Evolutionary conservation across 805 yeast species (phyloP), one percentile per base, ranked within the genome.

Genomic region (Yarrowia divulgata): DNA sequence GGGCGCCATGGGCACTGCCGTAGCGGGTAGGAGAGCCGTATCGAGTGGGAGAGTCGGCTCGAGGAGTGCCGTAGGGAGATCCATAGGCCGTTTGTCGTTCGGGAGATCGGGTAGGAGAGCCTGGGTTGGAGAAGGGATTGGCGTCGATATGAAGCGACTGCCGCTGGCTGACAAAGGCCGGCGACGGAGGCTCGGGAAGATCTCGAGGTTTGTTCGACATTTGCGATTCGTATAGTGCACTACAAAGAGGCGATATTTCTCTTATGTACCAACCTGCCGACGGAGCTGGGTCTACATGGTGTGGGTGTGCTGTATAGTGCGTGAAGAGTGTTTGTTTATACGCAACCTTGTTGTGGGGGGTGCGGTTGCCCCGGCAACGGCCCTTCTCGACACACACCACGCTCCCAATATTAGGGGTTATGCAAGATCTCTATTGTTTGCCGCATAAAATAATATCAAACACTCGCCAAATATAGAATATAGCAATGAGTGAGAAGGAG

Each of bases 21-120:
- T 71, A 70, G 37, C 76, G 69, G 32, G 70, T 57, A 37, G 77
- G 76, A 14, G 76, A 72, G 19, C 72, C 73, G 32, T 42, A 68
- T 16, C 69, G 34, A 16, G 69, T 64, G 12, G 70, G 69, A 37
- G 69, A 57, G 3, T 54, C 54, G n/a, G 69, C 50, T 46, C 69
- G 69, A 42, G 69, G 69, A 58, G 69, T 57, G 32, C 69, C 68
- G 42, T 13, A 67, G 45, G 67, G 64, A 57, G 67, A 63, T 48
- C 57, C 68, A 32, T 52, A 66, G 43, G 69, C 29, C 7, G 14
- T 37, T 19, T 48, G 49, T 52, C 62, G 29, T 18, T 54, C 52
- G 35, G 69, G 62, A 50, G 69, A 66, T 32, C 69, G 62, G 29
- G 69, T 45, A 8, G 69, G 69, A 12, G 69, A 62, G 43, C 69